phyloP scores from a whole-genome alignment of 2,329 filamentous ascomycete genomes.

The Zasmidium citrigriseum region DNA sequence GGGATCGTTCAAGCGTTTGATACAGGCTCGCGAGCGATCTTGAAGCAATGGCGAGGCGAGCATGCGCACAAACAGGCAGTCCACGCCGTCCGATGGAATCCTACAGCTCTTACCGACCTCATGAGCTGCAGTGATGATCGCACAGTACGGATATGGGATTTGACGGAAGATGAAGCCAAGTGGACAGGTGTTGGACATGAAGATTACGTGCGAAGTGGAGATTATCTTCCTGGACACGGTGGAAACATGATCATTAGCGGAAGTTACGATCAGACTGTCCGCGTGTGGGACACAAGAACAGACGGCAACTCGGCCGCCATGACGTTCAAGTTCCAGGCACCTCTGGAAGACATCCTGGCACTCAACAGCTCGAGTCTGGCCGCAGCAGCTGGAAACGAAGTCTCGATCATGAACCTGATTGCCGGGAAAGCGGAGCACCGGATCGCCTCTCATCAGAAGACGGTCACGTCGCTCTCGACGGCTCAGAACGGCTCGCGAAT shows the following conservation, averaged over 20 bases:
- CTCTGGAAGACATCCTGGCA: slow-evolving; percentile 85
- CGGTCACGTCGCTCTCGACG: slow-evolving; percentile 82
- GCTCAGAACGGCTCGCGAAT: slow-evolving; percentile 80
- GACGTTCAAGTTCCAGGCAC: slow-evolving; percentile 91
- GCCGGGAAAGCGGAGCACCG: slow-evolving; percentile 84
- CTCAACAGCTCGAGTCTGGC: slow-evolving; percentile 83
- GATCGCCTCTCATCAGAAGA: slow-evolving; percentile 95
- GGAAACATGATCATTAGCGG: slow-evolving; percentile 77
- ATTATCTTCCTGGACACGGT: slow-evolving; percentile 76
- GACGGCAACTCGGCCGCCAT: slow-evolving; percentile 70
- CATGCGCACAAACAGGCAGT: slow-evolving; percentile 78
- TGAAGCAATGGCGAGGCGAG: slow-evolving; percentile 80
- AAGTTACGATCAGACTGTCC: slow-evolving; percentile 91
- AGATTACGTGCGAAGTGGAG: slow-evolving; percentile 87
- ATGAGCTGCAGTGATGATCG: slow-evolving; percentile 91
- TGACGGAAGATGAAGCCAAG: slow-evolving; percentile 75
- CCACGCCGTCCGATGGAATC: slow-evolving; percentile 90
- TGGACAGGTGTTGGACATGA: slow-evolving; percentile 81
- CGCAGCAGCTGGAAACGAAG: slow-evolving; percentile 79
- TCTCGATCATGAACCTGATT: slow-evolving; percentile 89
- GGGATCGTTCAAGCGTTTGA: slow-evolving; percentile 96
- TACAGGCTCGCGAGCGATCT: slow-evolving; percentile 80
- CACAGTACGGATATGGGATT: slow-evolving; percentile 91
- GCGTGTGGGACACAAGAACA: slow-evolving; percentile 86
- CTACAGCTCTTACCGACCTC: slow-evolving; percentile 73